Base-by-base conservation (phyloP, 441 rosid species). In the Pelargonium australe region DNA sequence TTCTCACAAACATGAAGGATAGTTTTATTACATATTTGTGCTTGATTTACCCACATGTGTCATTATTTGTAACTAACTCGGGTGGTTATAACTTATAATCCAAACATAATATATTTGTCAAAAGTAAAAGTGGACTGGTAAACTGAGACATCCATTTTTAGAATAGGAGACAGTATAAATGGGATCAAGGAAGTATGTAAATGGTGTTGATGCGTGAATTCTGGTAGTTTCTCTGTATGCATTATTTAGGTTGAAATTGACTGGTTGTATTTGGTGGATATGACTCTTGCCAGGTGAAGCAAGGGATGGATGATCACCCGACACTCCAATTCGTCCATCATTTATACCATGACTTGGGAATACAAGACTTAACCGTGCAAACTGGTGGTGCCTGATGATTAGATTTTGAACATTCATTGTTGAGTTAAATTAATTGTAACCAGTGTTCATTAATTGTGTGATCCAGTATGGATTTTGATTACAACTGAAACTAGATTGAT, bases 311-410 rank as follows among this genome's bases (percentile, higher is more conserved):
- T 67, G 92, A 89, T 73, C 79, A 82, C 10, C 79, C 84, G 0
- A 58, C 81, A 51, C 83, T 86, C 63, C 84, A 83, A 64, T 83
- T 73, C 73, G 84, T 86, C 72, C 96, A 89, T 69, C 81, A 83
- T 79, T 70, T 90, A 64, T 89, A 82, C 82, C 89, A 90, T 71
- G 95, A 88, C 66, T 72, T 89, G 78, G 98, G 98, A 62, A 81
- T 87, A 67, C 89, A 83, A 78, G 92, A 88, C 78, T 85, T 92
- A 71, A 84, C 90, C 3, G 85, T 88, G 75, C 93, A 90, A 80
- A 86, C 87, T 13, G 89, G 85, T 49, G 66, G 71, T 44, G 79
- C 62, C 14, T 78, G 75, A 77, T 53, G 60, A 53, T 53, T 53
- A 5, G 2, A 53, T 53, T 16, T 0, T 53, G 23, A 53, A 53